Evolutionary conservation across 306 rosid genomes (phyloP), one percentile per base, ranked within the genome.

Genomic region (Benincasa hispida): DNA sequence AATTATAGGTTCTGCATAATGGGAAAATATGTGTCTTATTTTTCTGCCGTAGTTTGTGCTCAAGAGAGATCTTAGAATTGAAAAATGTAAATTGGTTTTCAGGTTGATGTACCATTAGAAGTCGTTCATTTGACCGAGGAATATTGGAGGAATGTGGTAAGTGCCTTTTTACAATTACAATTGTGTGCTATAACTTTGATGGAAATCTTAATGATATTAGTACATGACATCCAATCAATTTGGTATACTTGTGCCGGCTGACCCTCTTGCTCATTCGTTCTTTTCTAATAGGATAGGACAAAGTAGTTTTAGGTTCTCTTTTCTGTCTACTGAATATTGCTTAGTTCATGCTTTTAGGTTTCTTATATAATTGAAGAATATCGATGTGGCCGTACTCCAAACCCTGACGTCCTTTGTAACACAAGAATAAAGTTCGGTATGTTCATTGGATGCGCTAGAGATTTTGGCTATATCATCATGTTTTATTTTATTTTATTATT

Each of bases 391-490:
- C 94, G 92, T 50, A 94, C 97, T 60, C 97, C 98, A 25, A 94
- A 94, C 68, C 95, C 98, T 0, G 96, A 94, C 66, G 88, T 94
- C 83, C 97, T 94, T 25, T 94, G 98, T 83, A 94, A 94, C 87
- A 90, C 97, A 59, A 90, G 98, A 86, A 90, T 91, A 81, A 94
- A 94, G 84, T 91, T 94, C 48, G 97, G 98, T 94, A 90, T 56
- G 88, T 76, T 69, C 34, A 54, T 73, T 22, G 54, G 63, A 59
- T 55, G 27, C 47, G 14, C 76, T 48, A 61, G 34, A 55, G 76
- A 3, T 1, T 50, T 50, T 17, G 8, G 55, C 8, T 63, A 32
- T 57, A 24, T 74, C 25, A 58, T 73, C 3, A 41, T 34, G n/a
- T 24, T 24, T 45, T 66, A 4, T 80, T 61, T 35, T 72, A 9